Conservation (phyloP, 1,284 basidiomycete species). For the Apiotrichum gamsii region DNA sequence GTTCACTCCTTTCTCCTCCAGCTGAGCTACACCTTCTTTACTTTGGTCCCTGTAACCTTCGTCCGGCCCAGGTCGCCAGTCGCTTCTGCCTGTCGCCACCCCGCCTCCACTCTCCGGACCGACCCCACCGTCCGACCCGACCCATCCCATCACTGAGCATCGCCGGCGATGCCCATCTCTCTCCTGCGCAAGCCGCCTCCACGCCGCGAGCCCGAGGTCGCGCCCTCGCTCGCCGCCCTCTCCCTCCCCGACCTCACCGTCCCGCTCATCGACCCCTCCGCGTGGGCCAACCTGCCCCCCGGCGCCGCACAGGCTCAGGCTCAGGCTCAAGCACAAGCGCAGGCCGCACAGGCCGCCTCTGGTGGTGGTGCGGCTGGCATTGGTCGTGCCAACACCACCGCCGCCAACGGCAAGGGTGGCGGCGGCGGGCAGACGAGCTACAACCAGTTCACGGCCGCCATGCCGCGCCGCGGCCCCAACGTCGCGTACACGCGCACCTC, state of each 20-base stretch:
- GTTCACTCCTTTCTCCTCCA: too few relatives aligned
- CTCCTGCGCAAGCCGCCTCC: constrained; percentile 12
- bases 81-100: too few relatives aligned
- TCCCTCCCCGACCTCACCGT: constrained; percentile 35
- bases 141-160: too few relatives aligned
- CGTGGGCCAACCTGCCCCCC: constrained; percentile 13
- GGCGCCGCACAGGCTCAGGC: not conserved
- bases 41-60: too few relatives aligned
- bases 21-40: too few relatives aligned
- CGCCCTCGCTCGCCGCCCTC: constrained; percentile 24
- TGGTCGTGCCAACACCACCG: too few relatives aligned
- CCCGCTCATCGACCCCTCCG: constrained; percentile 33
- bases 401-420: too few relatives aligned
- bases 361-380: too few relatives aligned
- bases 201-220: constrained; percentile 2
- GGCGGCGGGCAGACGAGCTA: not conserved
- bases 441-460: not conserved
- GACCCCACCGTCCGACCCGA: not conserved
- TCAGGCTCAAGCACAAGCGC: not conserved
- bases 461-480: too few relatives aligned
- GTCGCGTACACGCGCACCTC: too few relatives aligned
- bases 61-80: too few relatives aligned
- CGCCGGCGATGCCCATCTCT: constrained; percentile 13
- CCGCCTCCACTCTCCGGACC: not conserved
- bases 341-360: not conserved